phyloP scores from a whole-genome alignment of 805 yeast genomes.

The Debaryomyces castellii region DNA sequence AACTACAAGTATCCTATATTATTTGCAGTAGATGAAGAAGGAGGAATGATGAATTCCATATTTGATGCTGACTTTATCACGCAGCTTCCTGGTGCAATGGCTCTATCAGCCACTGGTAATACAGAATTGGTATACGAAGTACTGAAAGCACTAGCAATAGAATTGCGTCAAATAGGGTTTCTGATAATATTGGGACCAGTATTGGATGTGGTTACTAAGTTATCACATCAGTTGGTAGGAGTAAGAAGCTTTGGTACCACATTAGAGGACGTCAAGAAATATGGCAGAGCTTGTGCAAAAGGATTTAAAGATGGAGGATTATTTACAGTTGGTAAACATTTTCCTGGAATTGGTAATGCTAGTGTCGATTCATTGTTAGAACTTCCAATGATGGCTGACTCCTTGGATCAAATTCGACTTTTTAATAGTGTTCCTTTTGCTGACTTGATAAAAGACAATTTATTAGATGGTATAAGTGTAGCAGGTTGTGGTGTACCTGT shows the following conservation, averaged over 20 bases:
- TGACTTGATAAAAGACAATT: constrained; percentile 41
- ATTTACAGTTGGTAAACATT: constrained; percentile 58
- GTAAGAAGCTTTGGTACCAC: constrained; percentile 62
- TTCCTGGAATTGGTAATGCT: constrained; percentile 67
- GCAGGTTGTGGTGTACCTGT: constrained; percentile 68
- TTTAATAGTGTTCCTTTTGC: constrained; percentile 53
- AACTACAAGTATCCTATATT: constrained; percentile 52
- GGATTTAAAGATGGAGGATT: constrained; percentile 58
- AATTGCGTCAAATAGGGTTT: constrained; percentile 55
- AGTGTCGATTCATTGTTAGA: constrained; percentile 57
- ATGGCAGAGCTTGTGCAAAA: constrained; percentile 50
- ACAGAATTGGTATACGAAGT: constrained; percentile 49
- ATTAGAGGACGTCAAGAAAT: constrained; percentile 56
- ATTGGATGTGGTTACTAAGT: constrained; percentile 56
- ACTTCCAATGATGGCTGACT: constrained; percentile 57
- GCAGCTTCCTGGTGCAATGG: constrained; percentile 69
- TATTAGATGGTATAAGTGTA: constrained; percentile 56
- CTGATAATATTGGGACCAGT: constrained; percentile 61
- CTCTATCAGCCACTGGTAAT: constrained; percentile 55
- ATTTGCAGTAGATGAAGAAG: constrained; percentile 62
- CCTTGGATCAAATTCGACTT: constrained; percentile 50
- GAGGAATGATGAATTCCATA: constrained; percentile 60
- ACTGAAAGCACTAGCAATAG: constrained; percentile 53
- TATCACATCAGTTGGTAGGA: constrained; percentile 56
- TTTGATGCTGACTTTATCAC: constrained; percentile 51